phyloP scores from a whole-genome alignment of 805 yeast species.

The Monosporozyma solicola region DNA sequence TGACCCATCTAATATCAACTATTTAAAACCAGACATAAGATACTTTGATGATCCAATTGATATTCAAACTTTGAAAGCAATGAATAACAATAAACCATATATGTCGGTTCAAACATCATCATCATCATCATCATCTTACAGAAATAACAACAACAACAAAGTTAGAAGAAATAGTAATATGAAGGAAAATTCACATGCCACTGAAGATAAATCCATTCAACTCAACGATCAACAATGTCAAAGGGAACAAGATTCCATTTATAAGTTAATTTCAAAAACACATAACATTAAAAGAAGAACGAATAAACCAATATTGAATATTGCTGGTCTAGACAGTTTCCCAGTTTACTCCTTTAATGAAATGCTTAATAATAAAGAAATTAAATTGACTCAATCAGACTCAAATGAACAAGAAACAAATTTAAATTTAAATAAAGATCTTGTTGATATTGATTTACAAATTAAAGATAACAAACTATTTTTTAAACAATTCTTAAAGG shows the following conservation, averaged over 20 bases:
- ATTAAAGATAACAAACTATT: background rate
- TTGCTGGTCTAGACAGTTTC: constrained; percentile 9
- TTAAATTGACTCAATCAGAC: background rate
- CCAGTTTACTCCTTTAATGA: constrained; percentile 1
- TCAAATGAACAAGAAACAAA: background rate
- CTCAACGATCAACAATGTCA: background rate
- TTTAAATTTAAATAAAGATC: background rate
- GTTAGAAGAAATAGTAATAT: background rate
- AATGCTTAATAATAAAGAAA: background rate
- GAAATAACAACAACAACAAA: background rate
- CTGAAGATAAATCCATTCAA: background rate
- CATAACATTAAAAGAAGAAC: background rate
- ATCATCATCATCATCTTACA: background rate
- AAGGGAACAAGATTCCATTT: background rate
- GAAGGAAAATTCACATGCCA: background rate
- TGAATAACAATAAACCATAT: background rate
- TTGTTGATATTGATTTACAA: background rate
- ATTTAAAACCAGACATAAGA: background rate
- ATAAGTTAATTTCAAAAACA: background rate
- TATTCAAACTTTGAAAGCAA: background rate
- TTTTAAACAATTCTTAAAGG: background rate
- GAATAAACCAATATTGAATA: constrained; percentile 6
- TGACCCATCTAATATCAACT: background rate
- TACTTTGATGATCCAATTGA: background rate
- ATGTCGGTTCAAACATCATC: background rate